Evolutionary conservation across 352 stramenopile species (phyloP), one percentile per base, ranked within the genome.

Genomic region (Globisporangium cystogenes): DNA sequence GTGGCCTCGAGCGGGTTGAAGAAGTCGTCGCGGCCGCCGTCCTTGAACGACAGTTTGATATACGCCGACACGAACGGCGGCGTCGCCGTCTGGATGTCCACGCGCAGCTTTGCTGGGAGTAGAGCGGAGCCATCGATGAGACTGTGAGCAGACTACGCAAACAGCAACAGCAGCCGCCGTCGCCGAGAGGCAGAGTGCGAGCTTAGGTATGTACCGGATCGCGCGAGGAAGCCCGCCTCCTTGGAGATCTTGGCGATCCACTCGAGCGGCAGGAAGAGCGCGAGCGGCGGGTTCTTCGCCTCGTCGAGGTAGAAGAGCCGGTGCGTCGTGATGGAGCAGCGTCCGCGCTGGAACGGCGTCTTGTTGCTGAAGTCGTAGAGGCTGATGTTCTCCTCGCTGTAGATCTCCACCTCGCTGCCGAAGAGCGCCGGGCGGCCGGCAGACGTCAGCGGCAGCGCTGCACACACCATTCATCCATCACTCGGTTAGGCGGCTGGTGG

Each of bases 11-110:
- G 48, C 12, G 82, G 84, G 45, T 64, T 88, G 63, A 84, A 89
- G 35, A 95, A 93, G 48, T 95, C 84, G 59, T 95, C 84, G 5
- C 82, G 76, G 1, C 84, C 84, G 35, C 82, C 77, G 50, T 88
- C 76, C 63, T 95, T 95, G 54, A 95, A 95, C 47, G 84, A 95
- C 6, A 95, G 64, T 54, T 95, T 95, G 26, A 95, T 60, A 42
- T 82, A 89, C 16, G 76, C 73, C n/a, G 70, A 77, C 24, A 79
- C 59, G 2, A 68, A 20, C 16, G 73, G 73, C 26, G 59, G 62
- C 31, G 60, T 57, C 18, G 67, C 48, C 14, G 69, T 73, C 33
- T 57, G 59, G 27, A 92, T 66, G 55, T 95, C 84, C 39, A 95
- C 46, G n/a, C 77, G 75, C 47, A 95, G 68, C 59, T 95, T 95